Conservation (phyloP, 2,329 filamentous ascomycete genomes). For the Cladosporium sp. region DNA sequence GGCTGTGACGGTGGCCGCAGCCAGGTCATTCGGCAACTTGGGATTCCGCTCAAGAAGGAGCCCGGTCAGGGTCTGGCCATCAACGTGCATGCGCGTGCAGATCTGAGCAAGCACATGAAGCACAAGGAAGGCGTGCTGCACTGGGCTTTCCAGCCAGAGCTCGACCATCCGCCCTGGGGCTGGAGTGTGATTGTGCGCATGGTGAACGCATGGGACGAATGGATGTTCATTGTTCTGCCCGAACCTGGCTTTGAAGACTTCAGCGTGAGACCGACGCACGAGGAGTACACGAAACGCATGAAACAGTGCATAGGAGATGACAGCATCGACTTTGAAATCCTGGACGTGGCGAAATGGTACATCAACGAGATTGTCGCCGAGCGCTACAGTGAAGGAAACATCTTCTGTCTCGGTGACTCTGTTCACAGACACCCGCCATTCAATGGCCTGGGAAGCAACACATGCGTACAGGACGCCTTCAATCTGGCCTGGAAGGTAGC, state of each 20-base stretch:
- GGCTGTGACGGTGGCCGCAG: constrained; percentile 52
- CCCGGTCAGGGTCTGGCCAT: constrained; percentile 44
- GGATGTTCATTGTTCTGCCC: constrained; percentile 45
- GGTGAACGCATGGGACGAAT: constrained; percentile 59
- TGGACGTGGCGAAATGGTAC: constrained; percentile 52
- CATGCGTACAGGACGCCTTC: constrained; percentile 39
- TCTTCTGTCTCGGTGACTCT: constrained; percentile 53
- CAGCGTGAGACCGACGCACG: constrained; percentile 36
- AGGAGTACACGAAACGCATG: constrained; percentile 43
- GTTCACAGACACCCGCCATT: constrained; percentile 54
- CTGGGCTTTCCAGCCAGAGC: constrained; percentile 50
- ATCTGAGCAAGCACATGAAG: constrained; percentile 46
- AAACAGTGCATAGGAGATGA: constrained; percentile 52
- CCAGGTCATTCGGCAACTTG: constrained; percentile 40
- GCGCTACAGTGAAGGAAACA: constrained; percentile 44
- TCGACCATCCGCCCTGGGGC: constrained; percentile 46
- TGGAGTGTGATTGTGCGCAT: constrained; percentile 50
- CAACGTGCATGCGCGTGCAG: constrained; percentile 45
- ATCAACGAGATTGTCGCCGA: constrained; percentile 56
- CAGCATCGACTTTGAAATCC: constrained; percentile 44
- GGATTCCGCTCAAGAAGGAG: constrained; percentile 40
- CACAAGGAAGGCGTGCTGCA: constrained; percentile 54
- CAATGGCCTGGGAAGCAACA: constrained; percentile 54
- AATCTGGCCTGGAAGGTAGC: constrained; percentile 36
- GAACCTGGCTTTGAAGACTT: constrained; percentile 32